Base-by-base conservation (phyloP, 23 red algal species). In the Pyropia yezoensis region DNA sequence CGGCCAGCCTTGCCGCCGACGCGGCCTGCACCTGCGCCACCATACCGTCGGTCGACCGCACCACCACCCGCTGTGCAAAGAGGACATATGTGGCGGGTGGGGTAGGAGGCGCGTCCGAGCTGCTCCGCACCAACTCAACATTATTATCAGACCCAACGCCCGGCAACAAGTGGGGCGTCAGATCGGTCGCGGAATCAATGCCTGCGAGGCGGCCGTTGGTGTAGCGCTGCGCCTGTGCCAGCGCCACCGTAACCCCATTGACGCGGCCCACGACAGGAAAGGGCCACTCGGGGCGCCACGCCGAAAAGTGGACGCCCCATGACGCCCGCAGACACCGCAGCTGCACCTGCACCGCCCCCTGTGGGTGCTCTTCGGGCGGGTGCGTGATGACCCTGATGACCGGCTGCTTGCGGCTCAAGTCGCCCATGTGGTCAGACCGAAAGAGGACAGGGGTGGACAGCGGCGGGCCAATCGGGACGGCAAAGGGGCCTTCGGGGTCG, bases 201-300 rank as follows among this genome's bases (percentile, higher is more conserved):
- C 85, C 85, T 49, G 73, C 76, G 45, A 81, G 49, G 25, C 79
- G 79, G 18, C 85, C 85, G 61, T 80, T 81, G 28, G 85, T 90
- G 64, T 90, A 90, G 24, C 85, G 66, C 66, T 80, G 76, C 9
- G 85, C 85, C 29, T 80, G 76, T 16, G 79, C 79, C 57, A 90
- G 70, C 49, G 59, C 49, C n/a, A 88, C 54, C 8, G 19, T 67
- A 50, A 69, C 53, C 33, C 83, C 83, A 71, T 88, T 88, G 7
- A 88, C 83, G 1, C 59, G 49, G 33, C 65, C 66, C 7, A 49
- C 19, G 7, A 74, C 71, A 18, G 83, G 83, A 58, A 88, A 88
- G 8, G 83, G 83, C 83, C 83, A 88, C 30, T 67, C 32, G 22
- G 75, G 74, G 50, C 70, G 33, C 83, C 83, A 88, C 14, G 24